These are phyloP conservation scores for Suhomyces bribrorum DNA, from an alignment of 1,139 yeast genomes.

Conservation along the genomic window DNA sequence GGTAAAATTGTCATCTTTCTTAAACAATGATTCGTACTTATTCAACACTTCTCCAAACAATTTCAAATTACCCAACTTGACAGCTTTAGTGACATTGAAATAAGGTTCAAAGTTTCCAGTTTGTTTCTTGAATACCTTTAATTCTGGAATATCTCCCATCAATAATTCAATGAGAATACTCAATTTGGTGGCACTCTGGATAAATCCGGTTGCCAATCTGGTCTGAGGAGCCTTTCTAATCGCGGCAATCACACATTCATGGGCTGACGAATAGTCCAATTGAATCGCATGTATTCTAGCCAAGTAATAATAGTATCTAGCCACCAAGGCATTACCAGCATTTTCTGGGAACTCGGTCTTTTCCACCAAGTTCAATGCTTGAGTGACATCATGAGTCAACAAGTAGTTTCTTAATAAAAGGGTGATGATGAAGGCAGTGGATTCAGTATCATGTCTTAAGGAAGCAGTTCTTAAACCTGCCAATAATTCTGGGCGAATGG, in stretches of 20 bases:
- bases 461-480: slow-evolving; percentile 83
- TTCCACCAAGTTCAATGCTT: slow-evolving; percentile 86
- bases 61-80: slow-evolving; percentile 85
- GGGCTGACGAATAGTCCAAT: slow-evolving; percentile 88
- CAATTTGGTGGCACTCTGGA: slow-evolving; percentile 88
- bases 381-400: slow-evolving; percentile 75
- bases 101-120: slow-evolving; percentile 69
- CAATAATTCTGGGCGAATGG: slow-evolving; percentile 71
- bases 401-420: slow-evolving; percentile 80
- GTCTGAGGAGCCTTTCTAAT: slow-evolving; percentile 98
- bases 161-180: slow-evolving; percentile 85
- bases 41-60: slow-evolving; percentile 75
- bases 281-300: slow-evolving; percentile 91
- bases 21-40: slow-evolving; percentile 61
- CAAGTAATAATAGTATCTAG: slow-evolving; percentile 87
- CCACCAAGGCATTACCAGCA: slow-evolving; percentile 86
- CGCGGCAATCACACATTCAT: slow-evolving; percentile 87
- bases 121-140: slow-evolving; percentile 72
- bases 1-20: slow-evolving; percentile 79
- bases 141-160: slow-evolving; percentile 97
- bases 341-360: slow-evolving; percentile 85
- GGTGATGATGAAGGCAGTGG: slow-evolving; percentile 85
- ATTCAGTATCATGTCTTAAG: slow-evolving; percentile 88
- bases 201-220: slow-evolving; percentile 77
- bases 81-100: slow-evolving; percentile 86